Conservation (phyloP, 768 basidiomycete species). For the Trametes maxima region DNA sequence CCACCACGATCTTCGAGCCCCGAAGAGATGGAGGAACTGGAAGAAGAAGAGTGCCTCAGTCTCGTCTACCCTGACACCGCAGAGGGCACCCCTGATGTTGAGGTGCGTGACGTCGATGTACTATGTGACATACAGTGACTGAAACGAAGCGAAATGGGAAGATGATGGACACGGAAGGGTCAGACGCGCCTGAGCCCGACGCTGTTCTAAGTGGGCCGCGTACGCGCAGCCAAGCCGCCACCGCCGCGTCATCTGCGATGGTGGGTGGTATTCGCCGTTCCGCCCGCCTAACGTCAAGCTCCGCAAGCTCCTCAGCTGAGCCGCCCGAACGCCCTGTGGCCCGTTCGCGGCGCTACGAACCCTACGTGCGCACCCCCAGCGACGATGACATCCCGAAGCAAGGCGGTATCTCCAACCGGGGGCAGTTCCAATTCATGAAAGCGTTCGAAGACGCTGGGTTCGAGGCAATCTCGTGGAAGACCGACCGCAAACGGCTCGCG, state of each 20-base stretch:
- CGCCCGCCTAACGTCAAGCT: slow-evolving; percentile 16
- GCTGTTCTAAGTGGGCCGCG: background rate
- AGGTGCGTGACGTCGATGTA: slow-evolving; percentile 10
- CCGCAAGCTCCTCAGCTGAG: slow-evolving; percentile 21
- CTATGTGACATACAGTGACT: slow-evolving; percentile 1
- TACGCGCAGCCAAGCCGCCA: slow-evolving; percentile 5
- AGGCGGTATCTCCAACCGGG: slow-evolving; percentile 3
- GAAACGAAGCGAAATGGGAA: background rate
- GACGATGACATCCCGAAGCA: slow-evolving; percentile 3
- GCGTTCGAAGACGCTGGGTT: slow-evolving; percentile 21
- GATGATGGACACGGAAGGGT: background rate
- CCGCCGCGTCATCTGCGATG: slow-evolving; percentile 5
- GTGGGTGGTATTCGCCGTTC: slow-evolving; percentile 15
- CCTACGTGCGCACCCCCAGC: slow-evolving; percentile 6
- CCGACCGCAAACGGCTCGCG: slow-evolving; percentile 20
- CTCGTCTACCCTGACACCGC: slow-evolving; percentile 13
- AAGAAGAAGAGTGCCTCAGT: slow-evolving; percentile 14
- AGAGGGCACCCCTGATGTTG: slow-evolving; percentile 8
- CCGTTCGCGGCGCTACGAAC: slow-evolving; percentile 5
- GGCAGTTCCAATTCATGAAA: background rate
- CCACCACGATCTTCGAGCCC: slow-evolving; percentile 7
- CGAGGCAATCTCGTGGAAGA: slow-evolving; percentile 25
- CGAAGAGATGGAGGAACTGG: slow-evolving; percentile 1
- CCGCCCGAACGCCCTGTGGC: slow-evolving; percentile 6
- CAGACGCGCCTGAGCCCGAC: background rate